Conservation (phyloP, 2,329 filamentous ascomycete genomes). For the Aspergillus uvarum region DNA sequence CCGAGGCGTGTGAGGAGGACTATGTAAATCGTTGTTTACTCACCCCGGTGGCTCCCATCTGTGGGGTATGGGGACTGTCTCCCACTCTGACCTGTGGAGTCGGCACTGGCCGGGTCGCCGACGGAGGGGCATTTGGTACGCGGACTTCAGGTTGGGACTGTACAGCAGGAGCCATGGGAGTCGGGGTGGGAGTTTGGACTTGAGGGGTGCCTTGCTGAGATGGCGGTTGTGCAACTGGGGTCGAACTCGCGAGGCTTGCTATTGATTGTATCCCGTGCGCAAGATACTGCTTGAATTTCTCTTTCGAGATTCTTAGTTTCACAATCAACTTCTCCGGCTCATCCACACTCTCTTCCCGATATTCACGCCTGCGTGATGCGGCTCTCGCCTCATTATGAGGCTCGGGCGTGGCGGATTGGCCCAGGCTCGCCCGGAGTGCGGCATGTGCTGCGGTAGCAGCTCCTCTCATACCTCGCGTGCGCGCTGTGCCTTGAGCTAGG, state of each 20-base stretch:
- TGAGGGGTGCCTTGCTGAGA: slow-evolving; percentile 49
- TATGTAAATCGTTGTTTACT: slow-evolving; percentile 33
- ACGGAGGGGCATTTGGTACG: slow-evolving; percentile 22
- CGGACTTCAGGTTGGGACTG: slow-evolving; percentile 33
- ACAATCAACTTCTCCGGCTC: slow-evolving; percentile 70
- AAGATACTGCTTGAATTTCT: slow-evolving; percentile 68
- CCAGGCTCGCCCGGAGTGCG: slow-evolving; percentile 71
- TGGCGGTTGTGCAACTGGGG: slow-evolving; percentile 44
- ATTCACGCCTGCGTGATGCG: slow-evolving; percentile 62
- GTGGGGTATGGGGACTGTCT: slow-evolving; percentile 46
- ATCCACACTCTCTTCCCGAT: slow-evolving; percentile 75
- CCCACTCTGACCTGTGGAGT: slow-evolving; percentile 46
- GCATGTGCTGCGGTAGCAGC: slow-evolving; percentile 84
- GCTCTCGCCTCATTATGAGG: slow-evolving; percentile 69
- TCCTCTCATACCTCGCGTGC: slow-evolving; percentile 84
- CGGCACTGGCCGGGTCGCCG: slow-evolving; percentile 26
- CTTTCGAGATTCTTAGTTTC: slow-evolving; percentile 70
- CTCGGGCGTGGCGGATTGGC: slow-evolving; percentile 88
- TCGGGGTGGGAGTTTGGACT: slow-evolving; percentile 51
- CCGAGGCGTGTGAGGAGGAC: slow-evolving; percentile 18
- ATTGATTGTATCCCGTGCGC: slow-evolving; percentile 46
- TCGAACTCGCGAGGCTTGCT: slow-evolving; percentile 41
- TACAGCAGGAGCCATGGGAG: slow-evolving; percentile 52
- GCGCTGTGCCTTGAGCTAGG: slow-evolving; percentile 67
- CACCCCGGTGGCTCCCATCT: slow-evolving; percentile 45